phyloP scores from a whole-genome alignment of 805 yeast species.

The Lipomyces oligophaga region DNA sequence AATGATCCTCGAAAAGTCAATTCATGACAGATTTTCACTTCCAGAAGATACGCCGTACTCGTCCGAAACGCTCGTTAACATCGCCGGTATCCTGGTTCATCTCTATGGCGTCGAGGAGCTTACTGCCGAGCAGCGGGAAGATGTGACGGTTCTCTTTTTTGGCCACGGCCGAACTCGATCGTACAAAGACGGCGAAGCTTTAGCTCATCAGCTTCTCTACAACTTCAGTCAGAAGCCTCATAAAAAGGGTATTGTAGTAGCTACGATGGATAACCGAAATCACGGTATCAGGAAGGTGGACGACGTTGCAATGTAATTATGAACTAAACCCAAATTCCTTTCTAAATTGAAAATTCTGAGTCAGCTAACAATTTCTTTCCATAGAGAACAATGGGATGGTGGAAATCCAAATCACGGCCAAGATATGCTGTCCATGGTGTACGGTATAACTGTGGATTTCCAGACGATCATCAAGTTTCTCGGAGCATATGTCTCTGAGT shows the following conservation, averaged over 20 bases:
- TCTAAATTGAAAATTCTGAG: not conserved
- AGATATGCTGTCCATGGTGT: constrained; percentile 48
- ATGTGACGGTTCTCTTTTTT: constrained; percentile 43
- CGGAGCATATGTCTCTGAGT: constrained; percentile 39
- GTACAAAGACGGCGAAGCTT: constrained; percentile 40
- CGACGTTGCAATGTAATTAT: not conserved
- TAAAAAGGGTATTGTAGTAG: constrained; percentile 41
- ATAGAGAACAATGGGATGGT: constrained; percentile 46
- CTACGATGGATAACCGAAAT: constrained; percentile 52
- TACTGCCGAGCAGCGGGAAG: constrained; percentile 27
- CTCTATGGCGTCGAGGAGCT: constrained; percentile 43
- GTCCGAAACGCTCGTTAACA: constrained; percentile 23
- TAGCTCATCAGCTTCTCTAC: constrained; percentile 42
- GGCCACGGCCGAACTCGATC: constrained; percentile 48
- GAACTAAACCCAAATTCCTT: too few species aligned
- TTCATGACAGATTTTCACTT: constrained; percentile 9
- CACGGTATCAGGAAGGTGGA: constrained; percentile 49
- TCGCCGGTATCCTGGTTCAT: constrained; percentile 49
- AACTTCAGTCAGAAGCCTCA: constrained; percentile 29
- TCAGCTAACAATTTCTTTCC: not conserved
- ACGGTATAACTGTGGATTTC: constrained; percentile 44
- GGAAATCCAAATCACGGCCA: constrained; percentile 51
- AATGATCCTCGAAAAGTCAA: not conserved
- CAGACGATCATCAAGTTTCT: constrained; percentile 45
- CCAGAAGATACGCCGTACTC: constrained; percentile 25